Evolutionary conservation across 208 protist genomes (phyloP), one percentile per base, ranked within the genome.

Genomic region (Crithidia brevicula): DNA sequence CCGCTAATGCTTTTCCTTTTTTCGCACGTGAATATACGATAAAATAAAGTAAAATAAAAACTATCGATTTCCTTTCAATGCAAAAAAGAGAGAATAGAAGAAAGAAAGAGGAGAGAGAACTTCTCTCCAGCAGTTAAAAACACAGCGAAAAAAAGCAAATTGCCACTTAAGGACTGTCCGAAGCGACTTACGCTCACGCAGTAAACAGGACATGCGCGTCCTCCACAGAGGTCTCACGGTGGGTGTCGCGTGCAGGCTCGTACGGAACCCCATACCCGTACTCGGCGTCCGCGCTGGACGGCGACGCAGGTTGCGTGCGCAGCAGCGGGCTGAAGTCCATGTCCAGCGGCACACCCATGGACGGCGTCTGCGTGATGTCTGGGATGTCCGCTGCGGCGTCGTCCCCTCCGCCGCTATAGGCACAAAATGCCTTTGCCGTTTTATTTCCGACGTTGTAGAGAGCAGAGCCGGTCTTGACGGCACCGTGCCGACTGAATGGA

Each of bases 191-290:
- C n/a, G n/a, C n/a, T n/a, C n/a, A 43, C 6, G 28, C 33, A 36
- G 52, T 13, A 23, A 57, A 1, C 28, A 31, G 23, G 23, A 57
- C 18, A 2, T 0, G 52, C 16, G 6, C 18, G 7, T 38, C 31
- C 5, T 42, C 52, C 23, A 16, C 20, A 5, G 18, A 10, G 5
- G 31, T 25, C 33, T 15, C 5, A 16, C 11, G 22, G 28, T 42
- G n/a, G 16, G 25, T 25, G 4, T 43, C 31, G 2, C 8, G 31
- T 28, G 10, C 3, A 6, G 30, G 42, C 15, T 16, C 18, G 15
- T 57, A 57, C 10, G 52, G 4, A 31, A 57, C 36, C 2, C 52
- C 52, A 42, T 0, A n/a, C 4, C 52, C 52, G 52, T 57, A 57
- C 52, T 27, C 31, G n/a, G 52, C 52, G n/a, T 57, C 52, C 4